Percentiles rank a stretch among this genome's conserved stretches.
Evolutionary conservation across 2,329 filamentous ascomycete genomes (phyloP).

Genomic region (Cordyceps tenuipes): DNA sequence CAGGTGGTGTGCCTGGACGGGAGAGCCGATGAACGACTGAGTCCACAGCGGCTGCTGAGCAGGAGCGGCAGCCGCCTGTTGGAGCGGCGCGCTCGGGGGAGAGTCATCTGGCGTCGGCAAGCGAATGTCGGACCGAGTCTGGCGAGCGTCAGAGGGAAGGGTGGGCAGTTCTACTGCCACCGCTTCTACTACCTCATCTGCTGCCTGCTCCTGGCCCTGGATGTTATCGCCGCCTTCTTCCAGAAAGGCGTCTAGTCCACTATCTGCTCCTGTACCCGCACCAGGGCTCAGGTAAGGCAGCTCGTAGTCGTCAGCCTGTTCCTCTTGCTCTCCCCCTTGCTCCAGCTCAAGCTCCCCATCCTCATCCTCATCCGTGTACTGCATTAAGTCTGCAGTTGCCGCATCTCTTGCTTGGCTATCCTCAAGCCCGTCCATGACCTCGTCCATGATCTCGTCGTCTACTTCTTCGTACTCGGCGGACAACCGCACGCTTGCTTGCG

Average conservation of each 20-base stretch:
- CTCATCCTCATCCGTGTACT: background rate
- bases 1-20: background rate
- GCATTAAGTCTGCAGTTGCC: background rate
- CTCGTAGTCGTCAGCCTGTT: background rate
- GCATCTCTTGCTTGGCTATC: background rate
- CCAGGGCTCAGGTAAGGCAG: background rate
- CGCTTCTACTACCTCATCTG: constrained; percentile 13
- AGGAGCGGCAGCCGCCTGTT: background rate
- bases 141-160: background rate
- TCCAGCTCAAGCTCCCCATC: background rate
- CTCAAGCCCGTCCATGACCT: background rate
- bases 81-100: background rate
- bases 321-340: background rate
- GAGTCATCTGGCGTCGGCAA: background rate
- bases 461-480: constrained; percentile 7
- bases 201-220: constrained; percentile 10
- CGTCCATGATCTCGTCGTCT: constrained; percentile 10
- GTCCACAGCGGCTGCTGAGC: background rate
- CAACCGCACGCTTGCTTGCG: constrained; percentile 20
- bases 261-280: background rate
- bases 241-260: constrained; percentile 6
- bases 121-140: background rate
- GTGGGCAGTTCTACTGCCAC: constrained; percentile 12
- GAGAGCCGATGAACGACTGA: background rate
- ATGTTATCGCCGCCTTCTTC: background rate